Evolutionary conservation across 257 asterid species (phyloP).

Genomic region (Ballota nigra): DNA sequence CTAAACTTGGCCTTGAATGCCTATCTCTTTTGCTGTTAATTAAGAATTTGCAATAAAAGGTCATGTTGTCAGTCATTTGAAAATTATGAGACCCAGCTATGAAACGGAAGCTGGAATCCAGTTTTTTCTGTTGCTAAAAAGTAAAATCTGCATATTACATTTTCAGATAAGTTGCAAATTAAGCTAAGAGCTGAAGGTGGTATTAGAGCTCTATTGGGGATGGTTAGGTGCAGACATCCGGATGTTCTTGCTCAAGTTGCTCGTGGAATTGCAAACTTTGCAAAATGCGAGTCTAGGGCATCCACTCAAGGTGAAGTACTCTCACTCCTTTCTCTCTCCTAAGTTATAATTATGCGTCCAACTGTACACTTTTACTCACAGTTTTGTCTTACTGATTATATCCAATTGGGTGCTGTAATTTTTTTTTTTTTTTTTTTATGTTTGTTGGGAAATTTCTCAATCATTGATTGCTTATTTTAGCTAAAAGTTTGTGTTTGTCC

Average conservation of each 20-base stretch:
- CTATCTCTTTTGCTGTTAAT: background rate
- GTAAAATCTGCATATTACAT: background rate
- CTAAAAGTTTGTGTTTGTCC: too few species aligned
- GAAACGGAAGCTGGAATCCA: background rate
- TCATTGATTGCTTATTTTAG: too few species aligned
- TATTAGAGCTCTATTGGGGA: constrained; percentile 66
- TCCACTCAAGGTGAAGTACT: constrained; percentile 57
- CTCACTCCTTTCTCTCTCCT: background rate
- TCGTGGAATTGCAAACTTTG: constrained; percentile 89
- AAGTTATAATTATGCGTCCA: background rate
- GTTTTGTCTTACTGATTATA: background rate
- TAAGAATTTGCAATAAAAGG: background rate
- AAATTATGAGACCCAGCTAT: background rate
- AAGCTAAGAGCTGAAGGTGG: constrained; percentile 77
- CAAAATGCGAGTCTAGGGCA: constrained; percentile 89
- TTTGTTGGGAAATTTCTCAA: too few species aligned
- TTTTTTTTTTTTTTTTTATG: too few species aligned
- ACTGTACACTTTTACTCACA: background rate
- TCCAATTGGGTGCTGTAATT: too few species aligned
- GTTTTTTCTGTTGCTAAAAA: constrained; percentile 13
- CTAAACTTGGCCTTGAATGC: too few species aligned
- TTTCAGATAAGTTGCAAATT: constrained; percentile 60
- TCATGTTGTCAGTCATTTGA: background rate
- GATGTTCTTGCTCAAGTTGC: constrained; percentile 94
- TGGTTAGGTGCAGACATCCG: constrained; percentile 81